These are phyloP conservation scores for Zygotorulaspora danielsina DNA, from an alignment of 805 yeast genomes.

Conservation along the genomic window DNA sequence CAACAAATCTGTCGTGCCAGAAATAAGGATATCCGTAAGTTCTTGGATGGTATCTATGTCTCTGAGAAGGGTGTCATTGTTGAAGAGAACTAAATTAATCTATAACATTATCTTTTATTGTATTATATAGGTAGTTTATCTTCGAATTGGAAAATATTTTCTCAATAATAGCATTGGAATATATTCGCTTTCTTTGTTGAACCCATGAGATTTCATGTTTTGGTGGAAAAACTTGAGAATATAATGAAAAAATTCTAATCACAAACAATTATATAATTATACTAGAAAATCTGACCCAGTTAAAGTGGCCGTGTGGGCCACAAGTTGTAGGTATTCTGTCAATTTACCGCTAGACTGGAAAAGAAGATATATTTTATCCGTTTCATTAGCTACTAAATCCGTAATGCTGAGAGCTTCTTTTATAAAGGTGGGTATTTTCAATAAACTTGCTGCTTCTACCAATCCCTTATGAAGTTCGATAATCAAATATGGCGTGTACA, in stretches of 20 bases:
- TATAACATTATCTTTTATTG: constrained; percentile 7
- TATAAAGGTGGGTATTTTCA: constrained; percentile 43
- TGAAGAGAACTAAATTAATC: constrained; percentile 46
- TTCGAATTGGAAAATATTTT: neutral
- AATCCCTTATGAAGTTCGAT: constrained; percentile 61
- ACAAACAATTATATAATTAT: neutral
- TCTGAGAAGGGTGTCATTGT: constrained; percentile 89
- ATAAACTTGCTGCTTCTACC: constrained; percentile 39
- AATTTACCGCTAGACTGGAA: constrained; percentile 56
- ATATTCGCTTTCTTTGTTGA: too few species aligned
- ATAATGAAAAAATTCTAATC: neutral
- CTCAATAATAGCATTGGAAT: neutral
- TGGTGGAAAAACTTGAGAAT: too few species aligned
- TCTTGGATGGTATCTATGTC: constrained; percentile 99
- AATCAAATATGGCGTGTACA: constrained; percentile 70
- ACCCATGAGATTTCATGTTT: too few species aligned
- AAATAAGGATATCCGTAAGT: constrained; percentile 99
- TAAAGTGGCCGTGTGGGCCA: constrained; percentile 54
- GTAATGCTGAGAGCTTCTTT: constrained; percentile 57
- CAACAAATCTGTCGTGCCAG: constrained; percentile 98
- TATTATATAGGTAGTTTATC: constrained; percentile 9
- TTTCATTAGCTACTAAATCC: constrained; percentile 63
- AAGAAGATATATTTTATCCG: constrained; percentile 54
- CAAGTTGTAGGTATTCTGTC: constrained; percentile 47
- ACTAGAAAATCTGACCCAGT: constrained; percentile 19